Evolutionary conservation across 1,284 basidiomycete genomes (phyloP), one percentile per base, ranked within the genome.

Genomic region (Marasmius tenuissimus): DNA sequence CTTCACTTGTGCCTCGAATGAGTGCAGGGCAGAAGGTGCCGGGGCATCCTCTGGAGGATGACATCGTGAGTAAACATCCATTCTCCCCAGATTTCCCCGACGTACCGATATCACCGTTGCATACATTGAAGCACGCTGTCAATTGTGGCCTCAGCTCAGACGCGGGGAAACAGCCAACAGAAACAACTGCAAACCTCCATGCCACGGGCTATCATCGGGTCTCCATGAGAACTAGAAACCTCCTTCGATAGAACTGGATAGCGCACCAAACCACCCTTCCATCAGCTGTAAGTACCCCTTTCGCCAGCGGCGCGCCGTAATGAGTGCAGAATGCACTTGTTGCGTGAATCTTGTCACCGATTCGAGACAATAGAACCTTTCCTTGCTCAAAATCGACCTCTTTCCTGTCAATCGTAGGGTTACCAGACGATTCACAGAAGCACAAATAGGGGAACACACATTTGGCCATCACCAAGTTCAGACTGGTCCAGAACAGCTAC

Each of bases 261-360:
- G 74, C 85, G 60, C 68, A 88, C 89, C 93, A 94, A 57, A 92
- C 87, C 45, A 96, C 83, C 66, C 92, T 79, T 7, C 92, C 94
- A 70, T 93, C 89, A 35, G 86, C 82, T 9, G 90, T 87, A 57
- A 97, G 80, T 7, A 94, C 88, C 63, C 94, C 95, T 73, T 95
- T 94, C 7, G 78, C 84, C n/a, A 96, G 81, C 9, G 88, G 90
- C 1, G 93, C 91, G 12, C 93, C 93, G 70, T 93, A 94, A 75
- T 96, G 94, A 3, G 94, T 96, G 77, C 94, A 97, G 76, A 88
- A 92, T 14, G 91, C 91, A 65, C 89, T 91, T 0, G 92, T 96
- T 3, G 94, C 94, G 70, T 89, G 81, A 7, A 89, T 76, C 63
- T 89, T 85, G 69, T 91, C 87, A 27, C 88, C 88, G 33, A 96